A percentile compares a stretch with the other conserved stretches of the same genome.
These are phyloP conservation scores for Penicillium roqueforti DNA, from an alignment of 495 filamentous ascomycete species.

Conservation along the genomic window DNA sequence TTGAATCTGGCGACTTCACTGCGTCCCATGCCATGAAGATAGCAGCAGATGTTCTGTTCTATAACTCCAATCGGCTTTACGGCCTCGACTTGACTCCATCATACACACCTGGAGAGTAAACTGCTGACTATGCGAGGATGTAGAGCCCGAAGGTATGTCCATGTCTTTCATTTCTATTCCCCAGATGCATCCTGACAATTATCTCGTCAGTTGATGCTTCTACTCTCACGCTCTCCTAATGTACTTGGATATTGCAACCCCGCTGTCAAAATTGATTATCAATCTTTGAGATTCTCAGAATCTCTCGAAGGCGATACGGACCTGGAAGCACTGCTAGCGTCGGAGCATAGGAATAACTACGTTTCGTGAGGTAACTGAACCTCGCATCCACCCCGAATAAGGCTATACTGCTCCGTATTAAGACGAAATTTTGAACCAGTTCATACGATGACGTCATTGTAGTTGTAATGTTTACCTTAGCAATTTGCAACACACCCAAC, in stretches of 20 bases:
- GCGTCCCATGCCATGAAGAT: conserved; percentile 55
- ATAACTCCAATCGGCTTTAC: conserved; percentile 68
- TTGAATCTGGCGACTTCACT: conserved; percentile 53
- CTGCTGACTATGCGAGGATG: neutral
- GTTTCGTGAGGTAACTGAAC: too few species aligned
- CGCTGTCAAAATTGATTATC: neutral
- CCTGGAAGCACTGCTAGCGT: neutral
- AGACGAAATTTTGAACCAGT: too few species aligned
- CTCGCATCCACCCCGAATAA: too few species aligned
- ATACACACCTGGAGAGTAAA: conserved; percentile 14
- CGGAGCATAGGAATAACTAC: neutral
- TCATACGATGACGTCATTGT: too few species aligned
- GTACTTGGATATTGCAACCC: neutral
- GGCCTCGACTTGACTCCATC: conserved; percentile 33
- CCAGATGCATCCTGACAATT: neutral
- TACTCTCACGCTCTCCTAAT: neutral
- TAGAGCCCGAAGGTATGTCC: conserved; percentile 27
- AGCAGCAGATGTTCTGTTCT: conserved; percentile 59
- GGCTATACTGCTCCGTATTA: too few species aligned
- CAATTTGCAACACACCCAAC: too few species aligned
- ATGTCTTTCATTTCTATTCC: neutral
- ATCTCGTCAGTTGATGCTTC: neutral
- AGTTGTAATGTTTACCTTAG: too few species aligned
- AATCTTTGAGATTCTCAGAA: neutral
- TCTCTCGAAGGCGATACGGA: neutral